Percentiles rank a stretch among this genome's conserved stretches.
Evolutionary conservation across 768 basidiomycete species (phyloP).

Genomic region (Paxillus rubicundulus): DNA sequence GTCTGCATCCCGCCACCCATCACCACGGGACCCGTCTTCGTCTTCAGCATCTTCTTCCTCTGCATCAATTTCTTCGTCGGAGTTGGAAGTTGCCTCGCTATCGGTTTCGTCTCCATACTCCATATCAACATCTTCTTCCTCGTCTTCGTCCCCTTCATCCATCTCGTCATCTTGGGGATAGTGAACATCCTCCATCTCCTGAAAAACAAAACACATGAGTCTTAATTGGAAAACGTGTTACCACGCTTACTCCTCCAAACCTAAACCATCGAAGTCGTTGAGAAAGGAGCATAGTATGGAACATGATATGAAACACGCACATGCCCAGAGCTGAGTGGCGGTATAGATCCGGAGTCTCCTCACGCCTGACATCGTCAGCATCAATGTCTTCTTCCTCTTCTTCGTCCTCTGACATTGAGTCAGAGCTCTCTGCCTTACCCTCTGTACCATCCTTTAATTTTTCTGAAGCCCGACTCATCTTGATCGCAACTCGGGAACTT

Average conservation of each 20-base stretch:
- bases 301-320: slow-evolving; percentile 40
- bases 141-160: slow-evolving; percentile 78
- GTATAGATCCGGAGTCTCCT: slow-evolving; percentile 91
- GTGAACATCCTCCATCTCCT: slow-evolving; percentile 86
- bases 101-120: slow-evolving; percentile 83
- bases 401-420: slow-evolving; percentile 44
- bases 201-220: slow-evolving; percentile 11
- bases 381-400: slow-evolving; percentile 60
- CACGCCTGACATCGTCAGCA: slow-evolving; percentile 52
- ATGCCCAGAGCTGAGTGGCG: slow-evolving; percentile 96
- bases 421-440: slow-evolving; percentile 43
- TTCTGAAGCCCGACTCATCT: slow-evolving; percentile 82
- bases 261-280: slow-evolving; percentile 25
- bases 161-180: slow-evolving; percentile 70
- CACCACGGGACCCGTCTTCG: slow-evolving; percentile 43
- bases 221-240: slow-evolving; percentile 7
- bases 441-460: slow-evolving; percentile 60
- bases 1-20: slow-evolving; percentile 57
- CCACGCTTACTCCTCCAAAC: slow-evolving; percentile 73
- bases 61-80: slow-evolving; percentile 66
- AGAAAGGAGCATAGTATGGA: slow-evolving; percentile 2
- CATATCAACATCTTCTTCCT: slow-evolving; percentile 84
- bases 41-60: slow-evolving; percentile 61
- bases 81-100: slow-evolving; percentile 77
- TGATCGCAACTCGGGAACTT: slow-evolving; percentile 96